phyloP scores from a whole-genome alignment of 768 basidiomycete genomes.

The Mycena leptocephala region DNA sequence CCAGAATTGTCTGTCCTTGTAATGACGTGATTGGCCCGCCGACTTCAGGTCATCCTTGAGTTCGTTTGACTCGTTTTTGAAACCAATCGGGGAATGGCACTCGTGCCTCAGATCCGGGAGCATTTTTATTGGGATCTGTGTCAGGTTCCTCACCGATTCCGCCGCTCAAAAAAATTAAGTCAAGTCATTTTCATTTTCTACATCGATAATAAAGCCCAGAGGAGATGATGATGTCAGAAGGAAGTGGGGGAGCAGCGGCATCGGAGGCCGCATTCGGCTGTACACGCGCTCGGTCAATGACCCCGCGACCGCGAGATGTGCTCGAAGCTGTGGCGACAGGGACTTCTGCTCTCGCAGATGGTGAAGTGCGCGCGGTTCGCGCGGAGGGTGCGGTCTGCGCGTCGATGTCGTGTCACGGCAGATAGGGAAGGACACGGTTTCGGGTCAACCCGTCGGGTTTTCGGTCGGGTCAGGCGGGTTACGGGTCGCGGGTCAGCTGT shows the following conservation, averaged over 20 bases:
- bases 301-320: background rate
- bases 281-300: conserved; percentile 4
- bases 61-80: conserved; percentile 5
- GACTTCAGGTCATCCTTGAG: conserved; percentile 5
- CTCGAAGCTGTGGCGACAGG: background rate
- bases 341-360: background rate
- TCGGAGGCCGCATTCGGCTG: background rate
- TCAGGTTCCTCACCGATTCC: background rate
- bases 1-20: conserved; percentile 12
- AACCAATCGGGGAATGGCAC: conserved; percentile 12
- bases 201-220: conserved; percentile 6
- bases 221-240: background rate
- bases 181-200: conserved; percentile 12
- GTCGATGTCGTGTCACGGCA: background rate
- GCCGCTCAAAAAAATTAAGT: conserved; percentile 7
- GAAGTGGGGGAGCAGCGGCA: background rate
- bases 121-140: background rate
- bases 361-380: background rate
- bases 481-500: too few species aligned
- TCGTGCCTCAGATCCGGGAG: background rate
- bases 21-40: background rate
- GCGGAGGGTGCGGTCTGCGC: background rate
- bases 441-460: too few species aligned
- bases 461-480: too few species aligned
- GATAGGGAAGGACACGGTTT: too few species aligned